Evolutionary conservation across 495 filamentous ascomycete species (phyloP), one percentile per base, ranked within the genome.

Genomic region (Trichoderma erinaceum): DNA sequence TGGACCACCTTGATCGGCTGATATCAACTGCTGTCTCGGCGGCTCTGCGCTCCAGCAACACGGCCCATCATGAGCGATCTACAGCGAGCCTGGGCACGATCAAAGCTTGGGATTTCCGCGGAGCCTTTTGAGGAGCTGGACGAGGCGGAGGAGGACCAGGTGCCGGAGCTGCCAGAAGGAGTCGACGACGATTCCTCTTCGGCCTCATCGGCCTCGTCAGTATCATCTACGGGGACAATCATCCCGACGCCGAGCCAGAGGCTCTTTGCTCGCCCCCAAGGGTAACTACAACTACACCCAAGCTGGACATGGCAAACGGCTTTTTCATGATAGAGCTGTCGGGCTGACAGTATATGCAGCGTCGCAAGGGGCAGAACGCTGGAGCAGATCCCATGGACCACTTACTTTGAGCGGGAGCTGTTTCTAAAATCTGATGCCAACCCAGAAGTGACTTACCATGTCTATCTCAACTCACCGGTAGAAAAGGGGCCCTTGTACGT

Each of bases 151-250:
- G 77, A 71, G 25, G 76, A 78, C 56, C 68, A 66, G 32, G 70
- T 79, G 15, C 68, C 75, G 48, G 81, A 78, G 68, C 74, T 74
- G 66, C 65, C 72, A 48, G 81, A 78, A 66, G 73, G 73, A 65
- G 65, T 72, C 3, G 89, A 92, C 71, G 90, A 94, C 72, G 87
- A 91, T 72, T 91, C 90, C 15, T 90, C 88, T n/a, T 86, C 84
- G 44, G 82, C 84, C 2, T 91, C 89, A 2, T 86, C 84, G 44
- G 82, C 84, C 2, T 91, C 89, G 2, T 95, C 91, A 13, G 83
- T 88, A 35, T 97, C 94, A 21, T 97, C 93, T 0, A 92, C 92
- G 41, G 92, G 90, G 29, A 99, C 96, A 27, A 83, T 97, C 66
- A 87, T 91, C 66, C 95, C 95, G 3, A 90, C 90, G 10, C 86